Evolutionary conservation across 306 rosid species (phyloP).

Genomic region (Castanea crenata): DNA sequence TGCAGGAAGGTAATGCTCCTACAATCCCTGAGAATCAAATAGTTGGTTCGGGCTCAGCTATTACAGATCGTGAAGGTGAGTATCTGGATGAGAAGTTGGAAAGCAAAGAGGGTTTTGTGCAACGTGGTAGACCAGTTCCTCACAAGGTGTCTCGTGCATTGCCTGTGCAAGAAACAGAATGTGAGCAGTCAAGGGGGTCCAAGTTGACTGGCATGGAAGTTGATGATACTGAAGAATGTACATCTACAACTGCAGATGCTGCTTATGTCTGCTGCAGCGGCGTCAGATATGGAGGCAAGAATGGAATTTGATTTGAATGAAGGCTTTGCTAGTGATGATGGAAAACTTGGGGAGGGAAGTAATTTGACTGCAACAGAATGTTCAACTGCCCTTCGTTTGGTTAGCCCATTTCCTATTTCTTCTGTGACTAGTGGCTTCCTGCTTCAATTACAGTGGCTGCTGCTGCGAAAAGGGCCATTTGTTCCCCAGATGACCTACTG

Average conservation of each 20-base stretch:
- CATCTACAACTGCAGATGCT: slow-evolving; percentile 58
- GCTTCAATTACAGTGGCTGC: slow-evolving; percentile 64
- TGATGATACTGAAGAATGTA: slow-evolving; percentile 66
- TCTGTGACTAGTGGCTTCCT: slow-evolving; percentile 42
- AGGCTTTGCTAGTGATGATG: slow-evolving; percentile 63
- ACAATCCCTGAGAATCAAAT: slow-evolving; percentile 24
- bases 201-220: slow-evolving; percentile 39
- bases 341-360: slow-evolving; percentile 42
- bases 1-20: slow-evolving; percentile 16
- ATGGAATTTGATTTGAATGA: slow-evolving; percentile 74
- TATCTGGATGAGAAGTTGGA: slow-evolving; percentile 42
- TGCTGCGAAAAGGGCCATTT: slow-evolving; percentile 66
- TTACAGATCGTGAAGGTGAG: slow-evolving; percentile 30
- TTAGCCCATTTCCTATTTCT: slow-evolving; percentile 50
- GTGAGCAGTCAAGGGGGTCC: slow-evolving; percentile 27
- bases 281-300: slow-evolving; percentile 44
- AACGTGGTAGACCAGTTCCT: slow-evolving; percentile 23
- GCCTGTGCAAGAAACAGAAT: slow-evolving; percentile 45
- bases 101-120: slow-evolving; percentile 29
- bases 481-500: slow-evolving; percentile 68
- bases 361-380: slow-evolving; percentile 32
- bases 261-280: slow-evolving; percentile 45
- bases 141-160: slow-evolving; percentile 20
- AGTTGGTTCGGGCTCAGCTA: slow-evolving; percentile 27
- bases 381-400: slow-evolving; percentile 35